Conservation (phyloP, 2,329 filamentous ascomycete genomes). For the Fusarium continuum region DNA sequence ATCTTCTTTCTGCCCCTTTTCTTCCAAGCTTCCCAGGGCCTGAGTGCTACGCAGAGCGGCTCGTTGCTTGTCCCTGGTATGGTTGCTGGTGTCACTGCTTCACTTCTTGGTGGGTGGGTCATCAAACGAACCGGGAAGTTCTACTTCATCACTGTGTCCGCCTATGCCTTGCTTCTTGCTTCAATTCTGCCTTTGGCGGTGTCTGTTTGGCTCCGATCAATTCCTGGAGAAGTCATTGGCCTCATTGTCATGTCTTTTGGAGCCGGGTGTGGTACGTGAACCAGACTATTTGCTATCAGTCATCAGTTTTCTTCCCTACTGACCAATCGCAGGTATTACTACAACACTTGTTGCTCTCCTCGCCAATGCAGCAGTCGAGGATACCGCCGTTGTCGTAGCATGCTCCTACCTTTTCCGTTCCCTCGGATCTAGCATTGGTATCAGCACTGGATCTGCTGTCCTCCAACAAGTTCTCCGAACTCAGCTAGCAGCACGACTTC, state of each 20-base stretch:
- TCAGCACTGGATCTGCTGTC: conserved; percentile 76
- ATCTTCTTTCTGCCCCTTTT: conserved; percentile 81
- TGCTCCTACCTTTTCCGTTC: conserved; percentile 85
- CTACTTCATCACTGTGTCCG: conserved; percentile 71
- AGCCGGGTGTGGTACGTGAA: conserved; percentile 47
- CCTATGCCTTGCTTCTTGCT: conserved; percentile 62
- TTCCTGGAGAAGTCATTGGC: conserved; percentile 63
- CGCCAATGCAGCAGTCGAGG: conserved; percentile 71
- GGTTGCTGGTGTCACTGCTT: conserved; percentile 68
- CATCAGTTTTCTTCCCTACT: conserved; percentile 6
- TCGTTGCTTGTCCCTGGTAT: conserved; percentile 74
- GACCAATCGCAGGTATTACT: conserved; percentile 63
- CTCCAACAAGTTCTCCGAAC: conserved; percentile 74
- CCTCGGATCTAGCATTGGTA: conserved; percentile 78
- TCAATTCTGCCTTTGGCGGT: conserved; percentile 66
- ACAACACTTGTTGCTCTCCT: conserved; percentile 77
- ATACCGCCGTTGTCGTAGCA: conserved; percentile 79
- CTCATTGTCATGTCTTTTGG: conserved; percentile 60
- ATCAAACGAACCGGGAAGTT: conserved; percentile 78
- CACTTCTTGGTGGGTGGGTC: conserved; percentile 69
- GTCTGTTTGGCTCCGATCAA: conserved; percentile 59
- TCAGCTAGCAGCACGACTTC: conserved; percentile 62
- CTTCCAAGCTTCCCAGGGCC: conserved; percentile 76
- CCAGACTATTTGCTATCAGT: background rate
- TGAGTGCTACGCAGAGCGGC: conserved; percentile 71